Percentiles rank a stretch among this genome's conserved stretches.
Evolutionary conservation across 1,139 yeast species (phyloP).

Genomic region (Barnettozyma hawaiiensis): DNA sequence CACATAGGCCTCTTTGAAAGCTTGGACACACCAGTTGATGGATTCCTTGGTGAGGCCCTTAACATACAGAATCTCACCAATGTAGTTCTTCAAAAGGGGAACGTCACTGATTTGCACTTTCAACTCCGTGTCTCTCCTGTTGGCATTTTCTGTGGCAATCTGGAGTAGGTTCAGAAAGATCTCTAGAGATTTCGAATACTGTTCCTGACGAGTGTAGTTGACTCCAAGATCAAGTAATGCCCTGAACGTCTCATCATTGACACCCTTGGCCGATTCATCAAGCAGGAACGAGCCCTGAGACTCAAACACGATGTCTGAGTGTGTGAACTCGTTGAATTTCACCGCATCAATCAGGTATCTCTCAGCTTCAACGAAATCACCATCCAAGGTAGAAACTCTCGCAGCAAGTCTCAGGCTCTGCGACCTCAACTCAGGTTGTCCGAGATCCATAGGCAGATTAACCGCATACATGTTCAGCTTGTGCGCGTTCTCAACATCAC

Average conservation of each 20-base stretch:
- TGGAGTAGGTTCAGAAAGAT: constrained; percentile 29
- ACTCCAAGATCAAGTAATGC: constrained; percentile 29
- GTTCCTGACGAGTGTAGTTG: constrained; percentile 24
- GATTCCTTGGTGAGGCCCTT: constrained; percentile 49
- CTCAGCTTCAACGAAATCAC: constrained; percentile 30
- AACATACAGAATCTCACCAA: constrained; percentile 64
- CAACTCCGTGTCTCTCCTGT: constrained; percentile 16
- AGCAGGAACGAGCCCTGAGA: constrained; percentile 19
- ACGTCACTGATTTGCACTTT: constrained; percentile 1
- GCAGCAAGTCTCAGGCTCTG: constrained; percentile 27
- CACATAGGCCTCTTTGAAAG: constrained; percentile 21
- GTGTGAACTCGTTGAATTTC: constrained; percentile 27
- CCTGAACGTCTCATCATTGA: constrained; percentile 18
- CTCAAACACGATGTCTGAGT: constrained; percentile 19
- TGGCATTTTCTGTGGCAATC: constrained; percentile 7
- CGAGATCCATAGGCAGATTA: constrained; percentile 30
- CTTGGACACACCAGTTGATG: constrained; percentile 59
- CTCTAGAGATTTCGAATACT: constrained; percentile 27
- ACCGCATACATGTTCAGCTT: constrained; percentile 28
- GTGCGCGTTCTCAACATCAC: constrained; percentile 26
- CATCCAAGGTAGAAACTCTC: constrained; percentile 16
- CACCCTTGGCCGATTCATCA: constrained; percentile 11
- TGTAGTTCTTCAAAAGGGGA: constrained; percentile 47
- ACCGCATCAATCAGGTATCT: constrained; percentile 38
- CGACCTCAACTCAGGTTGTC: constrained; percentile 23